A percentile compares a stretch with the other conserved stretches of the same genome.
Conservation (phyloP, 345 rosid genomes). For the Populus deltoides region DNA sequence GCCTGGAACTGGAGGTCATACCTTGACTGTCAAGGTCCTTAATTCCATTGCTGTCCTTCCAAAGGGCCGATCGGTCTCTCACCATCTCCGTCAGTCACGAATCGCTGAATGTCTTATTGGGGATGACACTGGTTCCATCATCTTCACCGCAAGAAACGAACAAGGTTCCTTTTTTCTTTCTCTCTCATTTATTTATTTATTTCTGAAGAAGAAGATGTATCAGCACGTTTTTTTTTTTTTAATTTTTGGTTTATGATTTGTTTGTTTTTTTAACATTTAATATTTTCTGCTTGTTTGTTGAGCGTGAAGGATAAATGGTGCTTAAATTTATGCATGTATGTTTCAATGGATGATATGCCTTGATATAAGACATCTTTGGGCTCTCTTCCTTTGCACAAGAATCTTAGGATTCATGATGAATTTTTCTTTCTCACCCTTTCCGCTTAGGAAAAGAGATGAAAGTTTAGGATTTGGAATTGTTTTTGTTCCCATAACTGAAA, state of each 20-base stretch:
- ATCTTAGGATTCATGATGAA: background rate
- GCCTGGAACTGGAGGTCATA: conserved; percentile 48
- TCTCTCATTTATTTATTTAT: too few relatives aligned
- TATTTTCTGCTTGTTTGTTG: too few relatives aligned
- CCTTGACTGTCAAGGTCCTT: conserved; percentile 37
- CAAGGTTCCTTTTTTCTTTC: background rate
- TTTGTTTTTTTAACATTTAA: too few relatives aligned
- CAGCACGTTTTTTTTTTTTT: too few relatives aligned
- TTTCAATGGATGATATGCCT: background rate
- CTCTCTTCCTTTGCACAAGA: background rate
- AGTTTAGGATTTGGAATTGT: too few relatives aligned
- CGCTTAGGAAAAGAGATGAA: too few relatives aligned
- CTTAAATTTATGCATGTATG: background rate
- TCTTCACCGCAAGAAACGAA: conserved; percentile 44
- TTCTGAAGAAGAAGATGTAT: too few relatives aligned
- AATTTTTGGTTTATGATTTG: too few relatives aligned
- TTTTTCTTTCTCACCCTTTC: background rate
- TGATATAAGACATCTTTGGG: background rate
- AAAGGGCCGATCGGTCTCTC: conserved; percentile 34
- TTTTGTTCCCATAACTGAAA: background rate
- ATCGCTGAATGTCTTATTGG: conserved; percentile 53
- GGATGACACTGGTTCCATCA: conserved; percentile 41
- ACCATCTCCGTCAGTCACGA: conserved; percentile 30
- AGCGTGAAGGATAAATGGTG: too few relatives aligned
- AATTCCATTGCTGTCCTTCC: conserved; percentile 27